Conservation (phyloP, 805 yeast genomes). For the Maudiozyma serrabonitensis region DNA sequence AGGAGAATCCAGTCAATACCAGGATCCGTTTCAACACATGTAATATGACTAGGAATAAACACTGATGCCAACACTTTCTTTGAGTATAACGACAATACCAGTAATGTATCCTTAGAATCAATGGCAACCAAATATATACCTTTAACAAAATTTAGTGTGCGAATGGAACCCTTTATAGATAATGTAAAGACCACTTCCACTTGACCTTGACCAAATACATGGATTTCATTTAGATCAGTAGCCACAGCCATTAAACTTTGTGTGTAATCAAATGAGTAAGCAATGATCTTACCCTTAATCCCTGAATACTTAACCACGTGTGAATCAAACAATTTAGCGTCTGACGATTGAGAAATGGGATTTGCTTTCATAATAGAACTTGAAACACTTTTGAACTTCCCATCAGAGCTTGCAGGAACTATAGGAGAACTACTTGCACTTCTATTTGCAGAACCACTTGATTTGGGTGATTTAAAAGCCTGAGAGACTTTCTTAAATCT, state of each 20-base stretch:
- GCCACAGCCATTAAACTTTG: constrained; percentile 80
- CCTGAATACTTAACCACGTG: constrained; percentile 41
- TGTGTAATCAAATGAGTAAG: constrained; percentile 75
- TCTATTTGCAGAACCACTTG: not conserved
- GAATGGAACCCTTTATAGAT: constrained; percentile 41
- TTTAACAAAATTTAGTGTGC: constrained; percentile 55
- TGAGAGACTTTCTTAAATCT: constrained; percentile 27
- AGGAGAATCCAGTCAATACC: constrained; percentile 76
- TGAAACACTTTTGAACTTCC: constrained; percentile 10
- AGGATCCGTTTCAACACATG: constrained; percentile 72
- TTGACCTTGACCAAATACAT: constrained; percentile 75
- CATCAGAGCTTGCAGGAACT: not conserved
- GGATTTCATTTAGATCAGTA: constrained; percentile 58
- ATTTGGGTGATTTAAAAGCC: constrained; percentile 22
- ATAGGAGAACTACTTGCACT: not conserved
- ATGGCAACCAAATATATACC: constrained; percentile 74
- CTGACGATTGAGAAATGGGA: constrained; percentile 10
- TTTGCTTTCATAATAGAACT: constrained; percentile 26
- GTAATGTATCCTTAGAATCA: constrained; percentile 49
- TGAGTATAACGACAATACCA: constrained; percentile 60
- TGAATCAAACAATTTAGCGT: constrained; percentile 24
- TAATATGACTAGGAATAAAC: constrained; percentile 55
- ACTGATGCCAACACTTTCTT: constrained; percentile 51
- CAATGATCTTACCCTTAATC: constrained; percentile 51
- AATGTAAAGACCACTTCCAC: constrained; percentile 61